phyloP scores from a whole-genome alignment of 1,284 basidiomycete species.

The Tetrapyrgos nigripes region DNA sequence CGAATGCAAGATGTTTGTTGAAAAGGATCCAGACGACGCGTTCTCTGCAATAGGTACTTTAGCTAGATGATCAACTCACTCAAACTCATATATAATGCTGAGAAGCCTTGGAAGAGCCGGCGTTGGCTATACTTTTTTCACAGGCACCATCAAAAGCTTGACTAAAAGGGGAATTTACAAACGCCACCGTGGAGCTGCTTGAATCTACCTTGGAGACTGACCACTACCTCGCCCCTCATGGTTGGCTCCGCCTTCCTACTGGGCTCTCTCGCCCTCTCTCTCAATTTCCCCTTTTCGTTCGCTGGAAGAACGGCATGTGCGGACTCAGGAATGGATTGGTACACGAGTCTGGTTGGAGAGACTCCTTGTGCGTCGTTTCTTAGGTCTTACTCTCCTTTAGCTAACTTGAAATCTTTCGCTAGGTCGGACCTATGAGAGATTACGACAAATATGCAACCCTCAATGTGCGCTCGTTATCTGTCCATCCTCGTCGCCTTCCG shows the following conservation, averaged over 20 bases:
- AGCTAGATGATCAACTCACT: too few species aligned
- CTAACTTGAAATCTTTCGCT: neutral
- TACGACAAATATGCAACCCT: conserved; percentile 35
- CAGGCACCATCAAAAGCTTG: too few species aligned
- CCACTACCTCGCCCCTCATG: neutral
- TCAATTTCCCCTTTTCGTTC: neutral
- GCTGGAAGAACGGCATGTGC: conserved; percentile 13
- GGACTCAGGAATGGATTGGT: conserved; percentile 30
- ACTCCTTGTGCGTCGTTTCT: conserved; percentile 31
- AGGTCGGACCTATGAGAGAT: conserved; percentile 35
- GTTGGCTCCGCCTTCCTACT: neutral
- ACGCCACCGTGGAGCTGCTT: too few species aligned
- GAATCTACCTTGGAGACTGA: neutral
- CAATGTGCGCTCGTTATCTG: conserved; percentile 22
- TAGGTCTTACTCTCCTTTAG: neutral
- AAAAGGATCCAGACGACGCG: too few species aligned
- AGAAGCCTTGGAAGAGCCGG: too few species aligned
- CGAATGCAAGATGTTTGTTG: too few species aligned
- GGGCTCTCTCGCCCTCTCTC: neutral
- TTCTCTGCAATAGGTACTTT: too few species aligned
- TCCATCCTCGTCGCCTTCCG: neutral
- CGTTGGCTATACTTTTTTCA: too few species aligned
- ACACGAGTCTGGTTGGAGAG: conserved; percentile 34
- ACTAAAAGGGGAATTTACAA: too few species aligned
- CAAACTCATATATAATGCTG: too few species aligned